Evolutionary conservation across 2,329 filamentous ascomycete species (phyloP).

Genomic region (Diatrype stigma): DNA sequence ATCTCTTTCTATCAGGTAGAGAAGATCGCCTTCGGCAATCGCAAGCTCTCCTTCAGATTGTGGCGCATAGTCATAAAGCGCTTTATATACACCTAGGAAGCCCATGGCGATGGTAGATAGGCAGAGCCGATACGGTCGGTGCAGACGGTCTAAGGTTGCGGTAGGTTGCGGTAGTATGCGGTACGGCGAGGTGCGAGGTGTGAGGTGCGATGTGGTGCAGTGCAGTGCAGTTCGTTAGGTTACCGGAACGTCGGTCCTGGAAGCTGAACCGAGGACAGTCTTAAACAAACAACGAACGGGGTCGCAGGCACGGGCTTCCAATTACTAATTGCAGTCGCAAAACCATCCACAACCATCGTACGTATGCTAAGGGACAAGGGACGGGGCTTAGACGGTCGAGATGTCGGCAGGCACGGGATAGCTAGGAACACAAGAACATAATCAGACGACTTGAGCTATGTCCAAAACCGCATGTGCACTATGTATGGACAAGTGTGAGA

Average conservation of each 20-base stretch:
- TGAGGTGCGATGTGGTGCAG: slow-evolving; percentile 1
- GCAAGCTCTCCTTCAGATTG: slow-evolving; percentile 82
- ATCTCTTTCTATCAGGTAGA: slow-evolving; percentile 77
- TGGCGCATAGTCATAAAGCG: slow-evolving; percentile 87
- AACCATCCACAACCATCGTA: background rate
- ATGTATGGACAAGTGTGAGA: too few relatives aligned
- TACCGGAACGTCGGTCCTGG: background rate
- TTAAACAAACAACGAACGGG: background rate
- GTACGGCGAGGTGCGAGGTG: background rate
- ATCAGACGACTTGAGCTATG: background rate
- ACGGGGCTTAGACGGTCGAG: background rate
- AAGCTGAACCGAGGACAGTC: too few relatives aligned
- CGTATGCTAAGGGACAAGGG: background rate
- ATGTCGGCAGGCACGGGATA: background rate
- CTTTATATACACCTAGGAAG: slow-evolving; percentile 86
- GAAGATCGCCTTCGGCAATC: slow-evolving; percentile 79
- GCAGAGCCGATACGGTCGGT: background rate
- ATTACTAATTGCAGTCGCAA: background rate
- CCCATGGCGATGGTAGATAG: slow-evolving; percentile 57
- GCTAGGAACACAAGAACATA: background rate
- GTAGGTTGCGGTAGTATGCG: background rate
- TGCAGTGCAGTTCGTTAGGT: background rate
- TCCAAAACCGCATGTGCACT: too few relatives aligned
- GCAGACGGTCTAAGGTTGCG: too few relatives aligned
- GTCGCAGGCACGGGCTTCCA: background rate